Evolutionary conservation across 768 basidiomycete genomes (phyloP).

Genomic region (Panellus pusillus): DNA sequence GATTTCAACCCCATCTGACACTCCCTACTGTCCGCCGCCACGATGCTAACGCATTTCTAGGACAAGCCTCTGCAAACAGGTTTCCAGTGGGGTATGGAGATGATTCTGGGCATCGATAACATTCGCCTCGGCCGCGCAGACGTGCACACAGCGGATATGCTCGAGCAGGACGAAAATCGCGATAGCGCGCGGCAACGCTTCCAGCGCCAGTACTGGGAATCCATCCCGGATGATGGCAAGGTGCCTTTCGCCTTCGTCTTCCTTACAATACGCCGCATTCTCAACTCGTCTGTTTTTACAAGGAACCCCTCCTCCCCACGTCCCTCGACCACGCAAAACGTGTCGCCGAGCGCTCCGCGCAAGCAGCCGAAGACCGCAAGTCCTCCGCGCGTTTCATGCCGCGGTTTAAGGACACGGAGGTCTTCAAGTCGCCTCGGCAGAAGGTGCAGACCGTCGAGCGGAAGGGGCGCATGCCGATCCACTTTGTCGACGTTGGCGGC

Average conservation of each 20-base stretch:
- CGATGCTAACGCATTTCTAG: conserved; percentile 34
- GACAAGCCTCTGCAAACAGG: conserved; percentile 72
- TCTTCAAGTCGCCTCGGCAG: conserved; percentile 35
- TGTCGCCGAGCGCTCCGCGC: conserved; percentile 36
- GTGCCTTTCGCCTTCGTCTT: conserved; percentile 35
- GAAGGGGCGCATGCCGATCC: conserved; percentile 53
- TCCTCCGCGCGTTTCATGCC: conserved; percentile 41
- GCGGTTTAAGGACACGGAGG: conserved; percentile 35
- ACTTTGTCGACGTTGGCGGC: conserved; percentile 74
- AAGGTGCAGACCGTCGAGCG: conserved; percentile 40
- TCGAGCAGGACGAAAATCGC: conserved; percentile 56
- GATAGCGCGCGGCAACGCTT: conserved; percentile 62
- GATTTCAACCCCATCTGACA: conserved; percentile 76
- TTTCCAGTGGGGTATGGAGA: conserved; percentile 81
- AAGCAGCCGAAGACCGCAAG: conserved; percentile 36
- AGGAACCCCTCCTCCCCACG: conserved; percentile 68
- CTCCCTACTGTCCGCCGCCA: conserved; percentile 10
- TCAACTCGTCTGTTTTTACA: background rate
- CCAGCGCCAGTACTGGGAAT: conserved; percentile 78
- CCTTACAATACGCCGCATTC: background rate
- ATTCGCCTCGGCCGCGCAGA: conserved; percentile 30
- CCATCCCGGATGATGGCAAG: conserved; percentile 63
- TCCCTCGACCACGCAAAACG: conserved; percentile 50
- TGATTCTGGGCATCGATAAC: conserved; percentile 57
- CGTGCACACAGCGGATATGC: conserved; percentile 58